phyloP scores from a whole-genome alignment of 1,139 yeast species.

The Petasospora fabianii region DNA sequence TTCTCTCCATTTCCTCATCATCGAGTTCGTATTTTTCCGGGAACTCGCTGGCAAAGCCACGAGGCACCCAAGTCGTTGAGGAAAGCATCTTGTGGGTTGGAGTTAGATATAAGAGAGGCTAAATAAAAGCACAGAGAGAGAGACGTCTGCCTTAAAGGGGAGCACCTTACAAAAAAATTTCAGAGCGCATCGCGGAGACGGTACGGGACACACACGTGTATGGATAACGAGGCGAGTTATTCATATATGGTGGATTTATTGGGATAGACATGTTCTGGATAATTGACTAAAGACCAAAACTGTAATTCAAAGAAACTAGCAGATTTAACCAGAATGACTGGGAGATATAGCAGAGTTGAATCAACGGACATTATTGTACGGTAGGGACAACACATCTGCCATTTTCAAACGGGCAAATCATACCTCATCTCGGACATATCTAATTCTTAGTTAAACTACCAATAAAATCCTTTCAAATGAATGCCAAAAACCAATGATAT shows the following conservation, averaged over 20 bases:
- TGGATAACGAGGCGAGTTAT: not conserved
- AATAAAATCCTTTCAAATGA: too few species aligned
- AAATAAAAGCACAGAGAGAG: not conserved
- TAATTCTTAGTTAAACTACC: too few species aligned
- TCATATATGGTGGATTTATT: not conserved
- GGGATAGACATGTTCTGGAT: not conserved
- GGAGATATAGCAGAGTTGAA: not conserved
- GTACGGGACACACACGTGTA: slow-evolving; percentile 1
- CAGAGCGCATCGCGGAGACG: slow-evolving; percentile 7
- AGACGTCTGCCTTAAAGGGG: not conserved
- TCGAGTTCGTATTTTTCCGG: slow-evolving; percentile 86
- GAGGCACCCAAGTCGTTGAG: slow-evolving; percentile 92
- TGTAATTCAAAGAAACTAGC: not conserved
- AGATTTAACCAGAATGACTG: not conserved
- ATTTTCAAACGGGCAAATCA: slow-evolving; percentile 4
- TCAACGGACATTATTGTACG: too few species aligned
- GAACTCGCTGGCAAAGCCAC: slow-evolving; percentile 91
- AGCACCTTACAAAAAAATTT: slow-evolving; percentile 3
- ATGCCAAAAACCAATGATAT: too few species aligned
- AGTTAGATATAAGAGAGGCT: not conserved
- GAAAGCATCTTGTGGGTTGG: slow-evolving; percentile 64
- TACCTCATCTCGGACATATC: too few species aligned
- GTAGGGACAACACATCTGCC: not conserved
- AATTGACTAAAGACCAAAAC: not conserved
- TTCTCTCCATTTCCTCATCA: slow-evolving; percentile 91